Conservation (phyloP, 2,329 filamentous ascomycete genomes). For the Paradendryphiella salina region DNA sequence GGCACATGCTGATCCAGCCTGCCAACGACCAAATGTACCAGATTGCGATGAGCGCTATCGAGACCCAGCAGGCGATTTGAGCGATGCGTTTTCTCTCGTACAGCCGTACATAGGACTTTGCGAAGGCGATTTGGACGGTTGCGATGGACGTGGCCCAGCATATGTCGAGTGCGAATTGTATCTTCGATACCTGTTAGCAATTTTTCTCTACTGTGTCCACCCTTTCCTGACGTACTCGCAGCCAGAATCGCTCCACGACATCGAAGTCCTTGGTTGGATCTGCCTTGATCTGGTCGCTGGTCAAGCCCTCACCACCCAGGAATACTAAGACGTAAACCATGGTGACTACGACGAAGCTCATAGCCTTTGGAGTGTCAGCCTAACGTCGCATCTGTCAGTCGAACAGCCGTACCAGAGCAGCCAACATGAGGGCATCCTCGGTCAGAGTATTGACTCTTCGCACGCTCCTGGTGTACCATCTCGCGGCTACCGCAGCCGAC, state of each 20-base stretch:
- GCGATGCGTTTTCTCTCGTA: slow-evolving; percentile 16
- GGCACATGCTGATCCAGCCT: slow-evolving; percentile 25
- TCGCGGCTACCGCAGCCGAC: slow-evolving; percentile 16
- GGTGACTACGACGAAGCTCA: slow-evolving; percentile 22
- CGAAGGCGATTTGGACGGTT: slow-evolving; percentile 24
- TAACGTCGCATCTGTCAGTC: background rate
- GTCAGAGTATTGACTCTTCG: slow-evolving; percentile 23
- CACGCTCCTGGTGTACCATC: slow-evolving; percentile 27
- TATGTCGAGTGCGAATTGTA: slow-evolving; percentile 26
- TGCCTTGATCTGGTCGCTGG: slow-evolving; percentile 13
- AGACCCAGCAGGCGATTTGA: slow-evolving; percentile 12
- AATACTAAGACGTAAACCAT: slow-evolving; percentile 25
- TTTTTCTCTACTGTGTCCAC: background rate
- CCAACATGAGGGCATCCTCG: slow-evolving; percentile 23
- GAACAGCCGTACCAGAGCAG: slow-evolving; percentile 19
- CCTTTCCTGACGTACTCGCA: slow-evolving; percentile 10
- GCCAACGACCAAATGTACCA: slow-evolving; percentile 24
- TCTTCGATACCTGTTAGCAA: slow-evolving; percentile 13
- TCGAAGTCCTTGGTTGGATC: slow-evolving; percentile 15
- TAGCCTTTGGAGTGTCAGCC: slow-evolving; percentile 17
- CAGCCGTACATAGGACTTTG: slow-evolving; percentile 24
- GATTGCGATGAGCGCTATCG: slow-evolving; percentile 14
- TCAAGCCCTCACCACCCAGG: slow-evolving; percentile 23
- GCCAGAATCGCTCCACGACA: slow-evolving; percentile 15
- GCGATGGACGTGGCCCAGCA: slow-evolving; percentile 28